These are phyloP conservation scores for Cutaneotrichosporon dermatis DNA, from an alignment of 1,284 basidiomycete species.

Conservation along the genomic window DNA sequence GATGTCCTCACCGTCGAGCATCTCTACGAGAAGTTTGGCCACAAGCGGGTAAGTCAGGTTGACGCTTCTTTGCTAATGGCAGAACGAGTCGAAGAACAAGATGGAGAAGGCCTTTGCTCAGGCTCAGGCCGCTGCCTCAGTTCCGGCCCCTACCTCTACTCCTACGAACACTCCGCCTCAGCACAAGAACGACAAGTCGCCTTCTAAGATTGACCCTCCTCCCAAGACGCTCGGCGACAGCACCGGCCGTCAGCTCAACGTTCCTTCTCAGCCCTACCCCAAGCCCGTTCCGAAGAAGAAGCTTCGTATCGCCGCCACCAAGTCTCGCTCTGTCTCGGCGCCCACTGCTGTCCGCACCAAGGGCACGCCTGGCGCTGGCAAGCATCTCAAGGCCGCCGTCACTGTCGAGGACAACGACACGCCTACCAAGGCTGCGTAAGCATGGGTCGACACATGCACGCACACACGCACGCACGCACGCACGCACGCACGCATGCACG, in stretches of 20 bases:
- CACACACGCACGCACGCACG: no score
- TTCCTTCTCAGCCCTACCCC: neutral
- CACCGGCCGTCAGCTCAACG: constrained; percentile 5
- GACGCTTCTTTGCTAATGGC: neutral
- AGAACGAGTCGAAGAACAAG: constrained; percentile 6
- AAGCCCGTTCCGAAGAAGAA: constrained; percentile 3
- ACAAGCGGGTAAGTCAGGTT: constrained; percentile 5
- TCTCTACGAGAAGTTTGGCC: constrained; percentile 36
- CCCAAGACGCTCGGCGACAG: constrained; percentile 8
- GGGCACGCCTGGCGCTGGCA: constrained; percentile 40
- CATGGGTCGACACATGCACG: no score
- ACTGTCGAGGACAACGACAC: neutral
- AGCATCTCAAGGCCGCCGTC: constrained; percentile 25
- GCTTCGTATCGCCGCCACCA: neutral
- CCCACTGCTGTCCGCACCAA: constrained; percentile 15
- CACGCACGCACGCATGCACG: no score
- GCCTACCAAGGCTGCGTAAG: neutral
- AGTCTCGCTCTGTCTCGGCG: neutral
- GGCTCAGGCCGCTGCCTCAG: no score
- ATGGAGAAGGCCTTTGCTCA: neutral
- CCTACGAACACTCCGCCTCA: no score
- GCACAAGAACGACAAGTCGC: constrained; percentile 1
- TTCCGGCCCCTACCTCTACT: no score
- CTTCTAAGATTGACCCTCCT: neutral
- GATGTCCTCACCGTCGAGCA: constrained; percentile 37